These are phyloP conservation scores for Alternaria novae-zelandiae DNA, from an alignment of 2,329 filamentous ascomycete genomes.

Conservation along the genomic window DNA sequence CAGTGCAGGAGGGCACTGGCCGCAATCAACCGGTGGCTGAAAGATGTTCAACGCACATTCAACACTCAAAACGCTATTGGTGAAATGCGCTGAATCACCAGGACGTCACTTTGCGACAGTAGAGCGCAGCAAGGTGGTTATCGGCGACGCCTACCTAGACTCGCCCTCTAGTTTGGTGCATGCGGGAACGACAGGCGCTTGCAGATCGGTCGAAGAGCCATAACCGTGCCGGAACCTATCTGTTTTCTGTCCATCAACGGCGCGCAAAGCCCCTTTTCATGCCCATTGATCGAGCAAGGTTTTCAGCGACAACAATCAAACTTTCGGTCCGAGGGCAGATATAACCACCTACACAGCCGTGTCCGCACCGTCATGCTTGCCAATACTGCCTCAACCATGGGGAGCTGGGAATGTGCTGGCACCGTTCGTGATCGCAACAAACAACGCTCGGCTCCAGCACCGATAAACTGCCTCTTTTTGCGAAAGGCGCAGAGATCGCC, in stretches of 20 bases:
- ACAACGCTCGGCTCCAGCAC: not conserved
- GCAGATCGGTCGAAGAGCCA: not conserved
- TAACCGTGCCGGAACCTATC: not conserved
- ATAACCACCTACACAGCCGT: not conserved
- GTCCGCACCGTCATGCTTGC: not conserved
- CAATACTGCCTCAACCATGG: not conserved
- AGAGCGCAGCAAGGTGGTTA: not conserved
- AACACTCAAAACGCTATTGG: not conserved
- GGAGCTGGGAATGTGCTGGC: not conserved
- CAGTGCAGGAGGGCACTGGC: not conserved
- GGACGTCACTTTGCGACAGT: not conserved
- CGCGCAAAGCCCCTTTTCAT: constrained; percentile 1
- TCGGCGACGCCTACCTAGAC: not conserved
- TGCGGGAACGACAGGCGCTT: not conserved
- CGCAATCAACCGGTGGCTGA: not conserved
- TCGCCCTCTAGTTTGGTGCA: not conserved
- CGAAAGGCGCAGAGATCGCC: not conserved
- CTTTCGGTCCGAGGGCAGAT: constrained; percentile 1
- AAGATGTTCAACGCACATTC: not conserved
- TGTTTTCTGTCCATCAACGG: not conserved
- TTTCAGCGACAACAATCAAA: not conserved
- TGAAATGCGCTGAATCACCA: not conserved
- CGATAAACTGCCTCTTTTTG: not conserved
- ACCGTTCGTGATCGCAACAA: not conserved
- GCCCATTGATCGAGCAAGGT: not conserved